A percentile compares a stretch with the other conserved stretches of the same genome.
phyloP scores from a whole-genome alignment of 805 yeast species.

The Ogataea populi-albae region DNA sequence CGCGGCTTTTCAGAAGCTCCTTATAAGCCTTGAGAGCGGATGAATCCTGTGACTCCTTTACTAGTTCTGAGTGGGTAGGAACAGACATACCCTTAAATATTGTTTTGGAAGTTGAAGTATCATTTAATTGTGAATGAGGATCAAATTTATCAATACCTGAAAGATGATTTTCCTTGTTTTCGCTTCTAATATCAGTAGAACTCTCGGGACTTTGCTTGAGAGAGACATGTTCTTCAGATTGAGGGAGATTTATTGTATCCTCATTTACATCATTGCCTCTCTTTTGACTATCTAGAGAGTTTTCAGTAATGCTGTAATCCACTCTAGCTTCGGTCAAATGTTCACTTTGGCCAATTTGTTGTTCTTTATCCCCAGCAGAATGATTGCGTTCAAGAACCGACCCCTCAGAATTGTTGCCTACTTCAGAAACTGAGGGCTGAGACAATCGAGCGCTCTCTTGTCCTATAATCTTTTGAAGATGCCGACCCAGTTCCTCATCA shows the following conservation, averaged over 20 bases:
- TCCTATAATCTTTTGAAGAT: slow-evolving; percentile 28
- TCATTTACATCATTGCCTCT: no score
- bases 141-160: slow-evolving; percentile 7
- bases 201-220: no score
- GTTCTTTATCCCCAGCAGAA: no score
- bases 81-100: slow-evolving; percentile 31
- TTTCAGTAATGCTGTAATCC: no score
- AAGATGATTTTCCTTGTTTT: slow-evolving; percentile 11
- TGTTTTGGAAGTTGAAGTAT: slow-evolving; percentile 16
- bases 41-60: slow-evolving; percentile 24
- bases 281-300: no score
- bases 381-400: no score
- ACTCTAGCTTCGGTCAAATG: no score
- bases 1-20: slow-evolving; percentile 22
- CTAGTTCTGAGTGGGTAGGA: slow-evolving; percentile 35
- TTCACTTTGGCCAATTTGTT: no score
- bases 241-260: slow-evolving; percentile 1
- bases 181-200: no score
- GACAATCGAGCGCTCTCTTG: slow-evolving; percentile 9
- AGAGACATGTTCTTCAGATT: not conserved
- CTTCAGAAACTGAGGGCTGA: no score
- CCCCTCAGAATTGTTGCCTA: no score
- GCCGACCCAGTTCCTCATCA: slow-evolving; percentile 30
- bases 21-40: slow-evolving; percentile 27
- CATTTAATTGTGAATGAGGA: slow-evolving; percentile 6